Evolutionary conservation across 1,284 basidiomycete genomes (phyloP).

Genomic region (Fistulinella cinereoalba): DNA sequence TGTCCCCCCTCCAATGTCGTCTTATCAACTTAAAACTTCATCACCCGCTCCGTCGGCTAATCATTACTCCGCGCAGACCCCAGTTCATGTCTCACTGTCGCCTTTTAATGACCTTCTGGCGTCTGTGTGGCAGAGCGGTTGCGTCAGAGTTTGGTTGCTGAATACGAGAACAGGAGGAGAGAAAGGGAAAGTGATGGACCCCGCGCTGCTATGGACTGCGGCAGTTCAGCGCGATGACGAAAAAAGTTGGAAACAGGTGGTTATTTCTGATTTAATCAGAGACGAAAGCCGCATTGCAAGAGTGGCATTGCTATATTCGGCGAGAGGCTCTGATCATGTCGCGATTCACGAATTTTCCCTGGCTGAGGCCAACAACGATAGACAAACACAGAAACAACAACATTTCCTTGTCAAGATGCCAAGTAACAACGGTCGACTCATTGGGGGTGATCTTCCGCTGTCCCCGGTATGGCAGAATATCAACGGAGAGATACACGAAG

Average conservation of each 20-base stretch:
- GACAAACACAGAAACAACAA: slow-evolving; percentile 3
- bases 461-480: slow-evolving; percentile 47
- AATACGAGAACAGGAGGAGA: slow-evolving; percentile 62
- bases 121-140: slow-evolving; percentile 64
- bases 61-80: slow-evolving; percentile 29
- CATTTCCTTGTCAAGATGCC: slow-evolving; percentile 26
- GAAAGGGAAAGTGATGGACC: slow-evolving; percentile 62
- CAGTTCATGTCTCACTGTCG: slow-evolving; percentile 69
- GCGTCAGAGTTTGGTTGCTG: slow-evolving; percentile 68
- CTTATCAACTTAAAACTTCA: slow-evolving; percentile 55
- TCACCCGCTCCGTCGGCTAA: slow-evolving; percentile 13
- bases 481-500: slow-evolving; percentile 49
- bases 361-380: background rate
- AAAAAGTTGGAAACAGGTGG: slow-evolving; percentile 39
- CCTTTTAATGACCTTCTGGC: slow-evolving; percentile 58
- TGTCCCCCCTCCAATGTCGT: slow-evolving; percentile 94
- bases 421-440: slow-evolving; percentile 43
- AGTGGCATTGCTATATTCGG: slow-evolving; percentile 21
- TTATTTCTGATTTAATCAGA: slow-evolving; percentile 24
- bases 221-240: slow-evolving; percentile 30
- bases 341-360: slow-evolving; percentile 17
- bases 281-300: slow-evolving; percentile 7
- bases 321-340: slow-evolving; percentile 17
- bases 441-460: slow-evolving; percentile 28
- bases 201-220: slow-evolving; percentile 47